A percentile compares a stretch with the other conserved stretches of the same genome.
These are phyloP conservation scores for Lumnitzera littorea DNA, from an alignment of 345 rosid species.

Conservation along the genomic window DNA sequence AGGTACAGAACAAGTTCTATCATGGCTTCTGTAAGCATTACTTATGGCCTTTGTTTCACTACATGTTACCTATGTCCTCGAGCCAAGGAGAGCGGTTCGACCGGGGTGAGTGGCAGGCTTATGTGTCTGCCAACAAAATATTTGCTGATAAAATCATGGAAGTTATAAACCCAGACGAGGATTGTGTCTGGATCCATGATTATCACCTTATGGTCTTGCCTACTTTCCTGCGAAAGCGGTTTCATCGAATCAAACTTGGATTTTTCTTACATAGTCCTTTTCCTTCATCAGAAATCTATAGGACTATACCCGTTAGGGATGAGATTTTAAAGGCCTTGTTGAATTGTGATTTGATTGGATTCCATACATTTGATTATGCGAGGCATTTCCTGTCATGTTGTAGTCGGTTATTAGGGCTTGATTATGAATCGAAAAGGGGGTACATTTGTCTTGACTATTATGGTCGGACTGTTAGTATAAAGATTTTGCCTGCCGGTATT, in stretches of 20 bases:
- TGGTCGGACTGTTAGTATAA: constrained; percentile 68
- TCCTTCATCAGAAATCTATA: constrained; percentile 70
- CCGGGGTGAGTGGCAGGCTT: constrained; percentile 53
- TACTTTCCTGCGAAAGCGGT: constrained; percentile 51
- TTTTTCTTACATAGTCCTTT: constrained; percentile 68
- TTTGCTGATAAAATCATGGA: constrained; percentile 65
- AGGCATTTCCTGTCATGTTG: constrained; percentile 83
- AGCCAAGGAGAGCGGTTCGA: constrained; percentile 48
- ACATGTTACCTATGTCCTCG: constrained; percentile 49
- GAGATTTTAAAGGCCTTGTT: constrained; percentile 61
- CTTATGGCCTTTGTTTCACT: constrained; percentile 84
- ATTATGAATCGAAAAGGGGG: constrained; percentile 74
- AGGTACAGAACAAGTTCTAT: constrained; percentile 43
- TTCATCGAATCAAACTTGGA: constrained; percentile 50
- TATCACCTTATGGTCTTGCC: constrained; percentile 83
- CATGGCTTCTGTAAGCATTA: constrained; percentile 89
- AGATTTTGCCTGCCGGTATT: constrained; percentile 73
- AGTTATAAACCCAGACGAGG: constrained; percentile 55
- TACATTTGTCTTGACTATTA: constrained; percentile 74
- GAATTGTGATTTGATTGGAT: constrained; percentile 80
- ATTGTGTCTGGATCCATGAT: constrained; percentile 79
- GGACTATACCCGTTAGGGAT: constrained; percentile 62
- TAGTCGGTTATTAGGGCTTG: constrained; percentile 72
- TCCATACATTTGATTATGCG: constrained; percentile 83
- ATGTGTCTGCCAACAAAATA: constrained; percentile 46